phyloP scores from a whole-genome alignment of 176 grass and related monocot genomes.

The Zea luxurians region DNA sequence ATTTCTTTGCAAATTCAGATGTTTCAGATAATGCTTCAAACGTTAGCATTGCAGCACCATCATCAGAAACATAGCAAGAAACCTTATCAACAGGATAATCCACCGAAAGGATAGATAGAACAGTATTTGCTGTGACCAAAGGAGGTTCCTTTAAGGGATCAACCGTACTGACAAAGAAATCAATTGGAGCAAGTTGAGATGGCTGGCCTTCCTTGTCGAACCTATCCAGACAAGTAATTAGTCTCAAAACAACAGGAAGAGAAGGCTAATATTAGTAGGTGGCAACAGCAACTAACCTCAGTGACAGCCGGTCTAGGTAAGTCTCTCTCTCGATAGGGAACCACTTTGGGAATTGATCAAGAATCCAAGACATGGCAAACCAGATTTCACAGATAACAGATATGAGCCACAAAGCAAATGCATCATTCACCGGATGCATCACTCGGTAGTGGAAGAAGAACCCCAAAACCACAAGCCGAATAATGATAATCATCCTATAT shows the following conservation, averaged over 20 bases:
- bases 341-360: constrained; percentile 98
- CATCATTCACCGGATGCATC: constrained; percentile 73
- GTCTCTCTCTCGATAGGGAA: constrained; percentile 91
- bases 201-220: constrained; percentile 85
- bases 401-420: constrained; percentile 92
- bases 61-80: constrained; percentile 98
- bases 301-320: constrained; percentile 77
- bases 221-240: constrained; percentile 53
- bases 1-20: constrained; percentile 98
- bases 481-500: constrained; percentile 94
- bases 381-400: constrained; percentile 97
- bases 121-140: constrained; percentile 91
- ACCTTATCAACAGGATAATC: constrained; percentile 89
- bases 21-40: constrained; percentile 92
- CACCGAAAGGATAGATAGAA: constrained; percentile 84
- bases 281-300: constrained; percentile 54
- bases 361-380: constrained; percentile 97
- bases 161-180: constrained; percentile 93
- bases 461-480: constrained; percentile 87
- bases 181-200: constrained; percentile 71
- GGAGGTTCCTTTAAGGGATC: constrained; percentile 89
- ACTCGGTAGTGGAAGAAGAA: constrained; percentile 97
- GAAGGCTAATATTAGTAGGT: constrained; percentile 21
- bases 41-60: constrained; percentile 94
- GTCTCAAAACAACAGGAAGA: not conserved